Evolutionary conservation across 768 basidiomycete species (phyloP).

Genomic region (Leucosporidium creatinivorum): DNA sequence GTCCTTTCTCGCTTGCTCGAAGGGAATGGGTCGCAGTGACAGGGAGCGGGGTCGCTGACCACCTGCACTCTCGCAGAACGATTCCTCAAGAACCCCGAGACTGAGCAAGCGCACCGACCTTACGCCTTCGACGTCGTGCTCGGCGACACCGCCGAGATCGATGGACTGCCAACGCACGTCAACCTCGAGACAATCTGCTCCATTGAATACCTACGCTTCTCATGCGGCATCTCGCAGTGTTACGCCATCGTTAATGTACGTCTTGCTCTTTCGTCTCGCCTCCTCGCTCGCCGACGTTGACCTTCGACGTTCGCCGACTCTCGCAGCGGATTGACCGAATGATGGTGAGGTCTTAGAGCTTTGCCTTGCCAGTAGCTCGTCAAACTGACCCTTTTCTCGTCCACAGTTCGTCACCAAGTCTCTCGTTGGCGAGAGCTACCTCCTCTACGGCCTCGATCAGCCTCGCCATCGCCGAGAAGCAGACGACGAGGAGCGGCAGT

Average conservation of each 20-base stretch:
- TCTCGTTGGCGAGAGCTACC: constrained; percentile 31
- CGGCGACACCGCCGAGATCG: constrained; percentile 18
- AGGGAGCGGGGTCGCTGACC: too few species aligned
- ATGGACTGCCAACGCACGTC: constrained; percentile 30
- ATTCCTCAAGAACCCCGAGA: constrained; percentile 18
- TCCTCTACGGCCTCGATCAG: constrained; percentile 25
- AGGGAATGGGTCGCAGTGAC: too few species aligned
- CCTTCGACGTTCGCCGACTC: neutral
- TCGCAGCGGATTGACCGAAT: constrained; percentile 24
- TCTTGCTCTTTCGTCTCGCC: neutral
- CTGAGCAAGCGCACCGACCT: constrained; percentile 1
- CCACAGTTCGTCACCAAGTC: constrained; percentile 29
- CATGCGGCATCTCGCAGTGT: constrained; percentile 23
- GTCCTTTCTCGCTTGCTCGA: constrained; percentile 9
- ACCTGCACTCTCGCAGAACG: too few species aligned
- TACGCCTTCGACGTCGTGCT: constrained; percentile 26
- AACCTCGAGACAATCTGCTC: constrained; percentile 30
- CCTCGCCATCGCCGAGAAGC: too few species aligned
- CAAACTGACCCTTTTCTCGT: neutral
- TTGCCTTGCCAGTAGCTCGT: too few species aligned
- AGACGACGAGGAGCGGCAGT: too few species aligned
- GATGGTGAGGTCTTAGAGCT: constrained; percentile 11
- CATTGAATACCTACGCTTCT: constrained; percentile 34
- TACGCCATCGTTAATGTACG: constrained; percentile 33
- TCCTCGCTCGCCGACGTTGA: neutral